Percentiles rank a stretch among this genome's conserved stretches.
phyloP scores from a whole-genome alignment of 2,329 filamentous ascomycete species.

The Alternaria sp. region DNA sequence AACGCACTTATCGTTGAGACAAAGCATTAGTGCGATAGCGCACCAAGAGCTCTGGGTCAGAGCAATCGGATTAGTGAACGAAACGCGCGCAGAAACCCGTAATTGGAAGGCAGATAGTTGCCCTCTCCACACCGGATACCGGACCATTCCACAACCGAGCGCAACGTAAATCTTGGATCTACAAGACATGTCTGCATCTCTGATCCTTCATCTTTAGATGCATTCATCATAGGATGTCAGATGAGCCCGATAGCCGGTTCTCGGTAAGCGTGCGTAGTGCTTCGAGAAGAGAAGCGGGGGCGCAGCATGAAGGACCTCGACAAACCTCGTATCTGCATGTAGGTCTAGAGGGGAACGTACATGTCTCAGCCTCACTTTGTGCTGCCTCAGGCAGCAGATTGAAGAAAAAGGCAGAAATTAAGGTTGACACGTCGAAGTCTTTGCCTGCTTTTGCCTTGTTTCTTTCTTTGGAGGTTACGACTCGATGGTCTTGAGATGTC shows the following conservation, averaged over 20 bases:
- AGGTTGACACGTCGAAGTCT: neutral
- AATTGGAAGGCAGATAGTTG: conserved; percentile 1
- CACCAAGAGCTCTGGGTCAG: neutral
- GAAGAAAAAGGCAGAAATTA: neutral
- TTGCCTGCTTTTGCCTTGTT: conserved; percentile 1
- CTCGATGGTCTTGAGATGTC: neutral
- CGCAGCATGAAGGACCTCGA: conserved; percentile 6
- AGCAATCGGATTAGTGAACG: neutral
- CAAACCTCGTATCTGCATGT: conserved; percentile 4
- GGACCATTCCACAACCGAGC: neutral
- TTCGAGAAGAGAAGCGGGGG: neutral
- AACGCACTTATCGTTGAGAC: neutral
- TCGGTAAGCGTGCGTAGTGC: neutral
- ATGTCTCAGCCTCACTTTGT: conserved; percentile 11
- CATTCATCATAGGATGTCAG: neutral
- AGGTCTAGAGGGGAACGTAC: neutral
- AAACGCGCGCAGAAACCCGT: neutral
- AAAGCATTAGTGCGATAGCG: neutral
- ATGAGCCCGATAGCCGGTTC: neutral
- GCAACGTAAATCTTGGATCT: neutral
- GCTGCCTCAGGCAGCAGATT: neutral
- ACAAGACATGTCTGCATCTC: conserved; percentile 1
- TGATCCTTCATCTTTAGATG: neutral
- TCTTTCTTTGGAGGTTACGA: neutral
- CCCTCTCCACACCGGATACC: conserved; percentile 3